A percentile compares a stretch with the other conserved stretches of the same genome.
Evolutionary conservation across 176 grass and related monocot genomes (phyloP).

Genomic region (Hyparrhenia diplandra): DNA sequence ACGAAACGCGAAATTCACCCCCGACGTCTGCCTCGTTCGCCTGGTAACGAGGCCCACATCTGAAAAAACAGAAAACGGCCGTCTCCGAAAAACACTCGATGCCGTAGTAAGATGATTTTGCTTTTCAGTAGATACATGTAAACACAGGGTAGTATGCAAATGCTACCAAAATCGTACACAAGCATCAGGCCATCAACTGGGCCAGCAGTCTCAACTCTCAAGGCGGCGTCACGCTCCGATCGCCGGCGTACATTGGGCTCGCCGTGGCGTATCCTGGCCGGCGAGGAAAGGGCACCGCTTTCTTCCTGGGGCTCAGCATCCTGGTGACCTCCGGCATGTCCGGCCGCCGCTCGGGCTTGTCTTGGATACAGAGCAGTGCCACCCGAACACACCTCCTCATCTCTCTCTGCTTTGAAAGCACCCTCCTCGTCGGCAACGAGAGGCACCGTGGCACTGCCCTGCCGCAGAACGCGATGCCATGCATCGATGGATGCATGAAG

Average conservation of each 20-base stretch:
- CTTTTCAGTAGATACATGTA: no score
- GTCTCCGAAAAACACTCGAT: no score
- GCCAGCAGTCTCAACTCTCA: no score
- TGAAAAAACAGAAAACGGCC: no score
- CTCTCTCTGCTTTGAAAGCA: not conserved
- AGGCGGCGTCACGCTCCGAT: not conserved
- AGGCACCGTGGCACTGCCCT: not conserved
- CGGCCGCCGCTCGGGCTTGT: not conserved
- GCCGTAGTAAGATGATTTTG: no score
- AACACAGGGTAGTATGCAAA: no score
- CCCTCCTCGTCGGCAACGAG: not conserved
- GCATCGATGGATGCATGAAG: not conserved
- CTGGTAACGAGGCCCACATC: no score
- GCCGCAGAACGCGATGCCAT: not conserved
- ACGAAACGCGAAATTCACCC: no score
- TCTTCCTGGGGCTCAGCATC: not conserved
- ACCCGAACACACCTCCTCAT: not conserved
- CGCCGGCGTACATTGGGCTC: not conserved
- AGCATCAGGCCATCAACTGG: no score
- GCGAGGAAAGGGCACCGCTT: not conserved
- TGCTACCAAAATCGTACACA: no score
- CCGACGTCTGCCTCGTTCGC: no score
- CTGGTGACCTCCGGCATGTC: not conserved
- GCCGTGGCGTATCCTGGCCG: not conserved
- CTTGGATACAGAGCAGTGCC: slow-evolving; percentile 13